Base-by-base conservation (phyloP, 257 asterid genomes). In the Rubia yunnanensis region DNA sequence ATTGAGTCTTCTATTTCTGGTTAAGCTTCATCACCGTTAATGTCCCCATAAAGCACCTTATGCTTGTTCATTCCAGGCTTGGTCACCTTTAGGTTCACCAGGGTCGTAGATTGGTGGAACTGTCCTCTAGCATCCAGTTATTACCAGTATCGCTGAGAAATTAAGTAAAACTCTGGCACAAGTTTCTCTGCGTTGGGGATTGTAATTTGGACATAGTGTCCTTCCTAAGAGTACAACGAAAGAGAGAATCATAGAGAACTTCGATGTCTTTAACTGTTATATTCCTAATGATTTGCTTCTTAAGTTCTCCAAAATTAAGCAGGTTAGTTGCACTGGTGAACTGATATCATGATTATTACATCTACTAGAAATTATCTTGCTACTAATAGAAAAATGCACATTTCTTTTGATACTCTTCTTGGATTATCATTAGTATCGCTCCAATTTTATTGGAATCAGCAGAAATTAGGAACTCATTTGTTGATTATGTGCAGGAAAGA, bases 41-140 rank as follows among this genome's bases (percentile, higher is more conserved):
- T 26, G 41, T 15, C 22, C 26, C 9, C 0, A 2, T 14, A n/a
- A 31, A 17, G 18, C 17, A 30, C 38, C 62, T 1, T 17, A 10
- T 58, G 34, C 48, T 49, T 65, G 35, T 10, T 61, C 24, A 3
- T 46, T 35, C 56, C 41, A 86, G 91, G 96, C 82, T 22, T 89
- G 78, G 73, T 89, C 96, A 14, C 96, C 96, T 10, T 66, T 89
- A 72, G 95, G 96, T 67, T 89, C 96, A 27, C 91, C 92, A 13
- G 96, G 96, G 36, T 74, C 96, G 38, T 83, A 84, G 87, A 68
- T 81, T 31, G 82, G 81, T 68, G 73, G 88, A 26, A 84, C 82
- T 27, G 89, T 86, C 53, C 92, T 89, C 66, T 56, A 75, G 72
- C 82, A 74, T 69, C 96, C 89, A 35, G 76, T 81, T 70, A 36